These are phyloP conservation scores for Aspergillus tamarii DNA, from an alignment of 2,329 filamentous ascomycete genomes.

Conservation along the genomic window DNA sequence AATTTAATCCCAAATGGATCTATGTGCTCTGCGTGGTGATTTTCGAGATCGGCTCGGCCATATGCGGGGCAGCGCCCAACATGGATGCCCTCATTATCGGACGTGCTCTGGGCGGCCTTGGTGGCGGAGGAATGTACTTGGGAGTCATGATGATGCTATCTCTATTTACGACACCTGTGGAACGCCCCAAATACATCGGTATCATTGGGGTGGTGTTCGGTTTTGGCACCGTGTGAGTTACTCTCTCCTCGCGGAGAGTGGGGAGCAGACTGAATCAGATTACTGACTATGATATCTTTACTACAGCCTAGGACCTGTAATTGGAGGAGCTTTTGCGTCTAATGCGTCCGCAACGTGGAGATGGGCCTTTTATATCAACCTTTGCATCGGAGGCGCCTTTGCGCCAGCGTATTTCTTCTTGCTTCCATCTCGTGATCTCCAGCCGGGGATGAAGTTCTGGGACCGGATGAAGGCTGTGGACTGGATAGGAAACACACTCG, in stretches of 20 bases:
- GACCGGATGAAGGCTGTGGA: background rate
- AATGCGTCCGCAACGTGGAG: conserved; percentile 27
- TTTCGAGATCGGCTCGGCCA: conserved; percentile 40
- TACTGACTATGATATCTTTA: conserved; percentile 33
- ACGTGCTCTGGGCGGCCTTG: conserved; percentile 39
- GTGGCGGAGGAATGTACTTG: conserved; percentile 38
- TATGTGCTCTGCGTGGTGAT: background rate
- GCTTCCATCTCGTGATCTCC: conserved; percentile 28
- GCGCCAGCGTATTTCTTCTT: conserved; percentile 18
- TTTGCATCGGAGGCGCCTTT: conserved; percentile 48
- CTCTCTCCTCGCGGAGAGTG: background rate
- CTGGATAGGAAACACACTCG: conserved; percentile 41
- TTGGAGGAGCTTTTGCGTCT: conserved; percentile 18
- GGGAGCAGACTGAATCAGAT: background rate
- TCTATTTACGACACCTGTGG: conserved; percentile 25
- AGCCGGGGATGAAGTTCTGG: background rate
- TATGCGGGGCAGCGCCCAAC: conserved; percentile 50
- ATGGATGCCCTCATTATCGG: conserved; percentile 53
- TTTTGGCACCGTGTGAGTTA: conserved; percentile 29
- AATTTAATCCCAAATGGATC: background rate
- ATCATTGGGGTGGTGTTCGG: conserved; percentile 36
- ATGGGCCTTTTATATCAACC: conserved; percentile 53
- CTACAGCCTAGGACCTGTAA: conserved; percentile 31
- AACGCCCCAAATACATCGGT: conserved; percentile 32
- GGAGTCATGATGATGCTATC: conserved; percentile 29